Conservation (phyloP, 2,329 filamentous ascomycete species). For the Diaporthe sp. region DNA sequence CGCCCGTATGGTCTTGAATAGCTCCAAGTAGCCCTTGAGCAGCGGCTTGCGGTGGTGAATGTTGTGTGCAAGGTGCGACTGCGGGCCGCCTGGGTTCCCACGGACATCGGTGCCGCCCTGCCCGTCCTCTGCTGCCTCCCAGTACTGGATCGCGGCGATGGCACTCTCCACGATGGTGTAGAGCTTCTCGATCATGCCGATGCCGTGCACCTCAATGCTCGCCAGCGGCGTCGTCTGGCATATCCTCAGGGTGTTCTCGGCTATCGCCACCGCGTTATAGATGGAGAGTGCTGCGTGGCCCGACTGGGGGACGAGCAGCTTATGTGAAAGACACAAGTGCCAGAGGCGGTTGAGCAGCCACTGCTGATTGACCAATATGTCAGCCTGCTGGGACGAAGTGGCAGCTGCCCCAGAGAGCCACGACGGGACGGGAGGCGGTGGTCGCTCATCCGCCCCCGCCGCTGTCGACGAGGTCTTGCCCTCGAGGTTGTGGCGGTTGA, state of each 20-base stretch:
- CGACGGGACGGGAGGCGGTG: background rate
- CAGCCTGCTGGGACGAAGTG: slow-evolving; percentile 27
- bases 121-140: slow-evolving; percentile 23
- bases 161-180: slow-evolving; percentile 29
- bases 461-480: background rate
- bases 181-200: slow-evolving; percentile 30
- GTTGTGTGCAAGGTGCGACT: background rate
- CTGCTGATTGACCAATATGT: slow-evolving; percentile 29
- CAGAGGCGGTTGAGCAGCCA: slow-evolving; percentile 30
- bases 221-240: slow-evolving; percentile 22
- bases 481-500: slow-evolving; percentile 15
- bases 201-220: slow-evolving; percentile 29
- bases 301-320: slow-evolving; percentile 26
- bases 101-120: background rate
- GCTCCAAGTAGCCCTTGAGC: slow-evolving; percentile 18
- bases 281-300: slow-evolving; percentile 25
- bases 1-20: slow-evolving; percentile 29
- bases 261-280: slow-evolving; percentile 26
- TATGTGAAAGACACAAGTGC: slow-evolving; percentile 29
- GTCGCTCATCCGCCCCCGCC: background rate
- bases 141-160: slow-evolving; percentile 25
- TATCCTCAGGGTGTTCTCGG: slow-evolving; percentile 22
- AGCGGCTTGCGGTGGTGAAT: slow-evolving; percentile 24
- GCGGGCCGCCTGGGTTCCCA: background rate
- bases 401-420: slow-evolving; percentile 5